Base-by-base conservation (phyloP, 116 monocot genomes). In the Phalaenopsis hybrid region DNA sequence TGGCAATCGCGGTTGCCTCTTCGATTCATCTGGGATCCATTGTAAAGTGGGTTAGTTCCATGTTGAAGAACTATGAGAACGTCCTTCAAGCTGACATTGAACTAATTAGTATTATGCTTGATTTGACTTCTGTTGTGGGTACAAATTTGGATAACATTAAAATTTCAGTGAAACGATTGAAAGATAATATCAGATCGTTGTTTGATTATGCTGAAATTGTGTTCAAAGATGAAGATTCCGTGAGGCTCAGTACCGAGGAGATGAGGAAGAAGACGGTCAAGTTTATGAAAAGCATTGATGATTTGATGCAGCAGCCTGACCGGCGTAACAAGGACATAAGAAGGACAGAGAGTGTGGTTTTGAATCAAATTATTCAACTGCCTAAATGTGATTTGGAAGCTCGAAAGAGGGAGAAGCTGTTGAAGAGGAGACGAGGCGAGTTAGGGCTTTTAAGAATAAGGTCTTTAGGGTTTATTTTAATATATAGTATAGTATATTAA, bases 211-310 rank as follows among this genome's bases (percentile, higher is more conserved):
- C 82, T n/a, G 95, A 90, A 16, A 90, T 95, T 69, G 88, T 93
- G 0, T 44, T 87, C 0, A 44, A 63, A 37, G 91, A 88, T 58
- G 94, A 93, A 52, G 90, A 88, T 34, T 88, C 86, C 6, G 91
- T 91, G 79, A 88, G 74, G 52, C 75, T 92, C 51, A 93, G 83
- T 18, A 78, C 93, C 12, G 80, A 89, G 77, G 92, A 96, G 78
- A 92, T 96, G 20, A 86, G 83, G 85, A 88, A 85, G 84, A 92
- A 89, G 83, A 57, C 94, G 80, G 89, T 79, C 7, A 45, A 44
- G 73, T 93, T 96, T 65, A 96, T 88, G 92, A 96, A 94, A 84
- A 88, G 87, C 76, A 65, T 96, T 0, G 92, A 96, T 77, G 91
- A 92, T 83, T 78, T 96, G 44, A 89, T 82, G 44, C 85, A 84